Conservation (phyloP, 2,329 filamentous ascomycete species). For the Capronia americana region DNA sequence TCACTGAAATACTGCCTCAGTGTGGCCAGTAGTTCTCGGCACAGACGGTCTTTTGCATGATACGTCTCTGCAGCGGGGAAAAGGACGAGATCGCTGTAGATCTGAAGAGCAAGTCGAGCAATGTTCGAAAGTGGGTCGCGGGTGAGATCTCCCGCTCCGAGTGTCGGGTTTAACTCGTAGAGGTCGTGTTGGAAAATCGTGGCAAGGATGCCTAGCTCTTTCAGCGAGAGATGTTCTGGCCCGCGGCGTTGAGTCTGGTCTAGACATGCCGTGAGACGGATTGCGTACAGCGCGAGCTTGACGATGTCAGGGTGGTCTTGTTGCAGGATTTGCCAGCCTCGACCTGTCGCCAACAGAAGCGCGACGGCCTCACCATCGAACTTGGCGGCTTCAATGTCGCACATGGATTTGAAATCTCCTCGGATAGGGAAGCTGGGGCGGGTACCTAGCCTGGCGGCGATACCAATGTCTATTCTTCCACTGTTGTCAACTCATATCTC, state of each 20-base stretch:
- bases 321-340: conserved; percentile 3
- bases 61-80: conserved; percentile 9
- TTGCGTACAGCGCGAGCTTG: neutral
- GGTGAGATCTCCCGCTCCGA: neutral
- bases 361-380: conserved; percentile 3
- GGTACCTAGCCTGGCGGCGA: conserved; percentile 5
- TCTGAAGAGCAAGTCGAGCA: conserved; percentile 5
- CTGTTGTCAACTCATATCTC: neutral
- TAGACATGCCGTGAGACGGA: conserved; percentile 4
- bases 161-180: neutral
- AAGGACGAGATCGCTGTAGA: conserved; percentile 7
- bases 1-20: neutral
- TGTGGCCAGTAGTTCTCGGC: neutral
- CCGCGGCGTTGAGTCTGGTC: conserved; percentile 2
- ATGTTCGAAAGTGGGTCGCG: neutral
- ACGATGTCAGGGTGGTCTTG: conserved; percentile 1
- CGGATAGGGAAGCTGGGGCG: conserved; percentile 6
- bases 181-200: conserved; percentile 7
- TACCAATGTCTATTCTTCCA: conserved; percentile 8
- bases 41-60: neutral
- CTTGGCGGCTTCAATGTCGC: conserved; percentile 4
- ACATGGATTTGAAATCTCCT: conserved; percentile 6
- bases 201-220: conserved; percentile 6
- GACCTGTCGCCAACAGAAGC: neutral
- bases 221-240: neutral